phyloP scores from a whole-genome alignment of 1,284 basidiomycete species.

The Xerocomus nothofagi region DNA sequence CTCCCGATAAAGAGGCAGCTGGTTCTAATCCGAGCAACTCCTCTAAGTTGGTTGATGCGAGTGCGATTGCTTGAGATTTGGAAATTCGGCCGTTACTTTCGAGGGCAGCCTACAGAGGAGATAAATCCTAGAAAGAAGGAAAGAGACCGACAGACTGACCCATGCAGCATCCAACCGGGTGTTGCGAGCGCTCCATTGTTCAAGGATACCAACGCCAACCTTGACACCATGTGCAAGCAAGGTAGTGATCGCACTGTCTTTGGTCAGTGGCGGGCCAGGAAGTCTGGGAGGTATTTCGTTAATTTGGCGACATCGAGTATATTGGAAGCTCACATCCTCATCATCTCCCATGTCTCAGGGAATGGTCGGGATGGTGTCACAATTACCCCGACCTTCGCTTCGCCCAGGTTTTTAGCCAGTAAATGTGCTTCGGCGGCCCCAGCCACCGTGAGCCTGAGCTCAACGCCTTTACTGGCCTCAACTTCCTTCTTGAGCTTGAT shows the following conservation, averaged over 20 bases:
- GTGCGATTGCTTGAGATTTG: slow-evolving; percentile 31
- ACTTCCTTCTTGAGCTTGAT: slow-evolving; percentile 78
- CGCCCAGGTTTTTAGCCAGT: slow-evolving; percentile 72
- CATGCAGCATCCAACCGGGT: slow-evolving; percentile 53
- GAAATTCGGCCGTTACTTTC: slow-evolving; percentile 28
- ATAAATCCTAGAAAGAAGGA: background rate
- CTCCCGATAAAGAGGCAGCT: slow-evolving; percentile 30
- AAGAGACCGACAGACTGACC: slow-evolving; percentile 11
- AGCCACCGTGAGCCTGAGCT: slow-evolving; percentile 58
- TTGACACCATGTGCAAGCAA: slow-evolving; percentile 69
- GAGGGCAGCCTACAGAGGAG: slow-evolving; percentile 22
- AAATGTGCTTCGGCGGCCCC: slow-evolving; percentile 78
- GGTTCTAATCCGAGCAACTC: slow-evolving; percentile 51
- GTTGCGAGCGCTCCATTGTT: slow-evolving; percentile 59
- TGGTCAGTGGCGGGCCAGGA: slow-evolving; percentile 75
- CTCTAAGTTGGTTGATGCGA: slow-evolving; percentile 43
- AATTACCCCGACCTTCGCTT: slow-evolving; percentile 75
- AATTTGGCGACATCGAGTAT: background rate
- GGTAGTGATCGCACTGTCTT: slow-evolving; percentile 60
- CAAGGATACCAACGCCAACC: slow-evolving; percentile 65
- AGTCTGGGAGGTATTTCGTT: slow-evolving; percentile 37
- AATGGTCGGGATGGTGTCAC: slow-evolving; percentile 59
- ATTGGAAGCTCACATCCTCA: slow-evolving; percentile 43
- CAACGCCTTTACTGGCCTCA: slow-evolving; percentile 42
- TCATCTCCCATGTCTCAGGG: slow-evolving; percentile 57